Base-by-base conservation (phyloP, 1,284 basidiomycete species). In the Coriolopsis trogii region DNA sequence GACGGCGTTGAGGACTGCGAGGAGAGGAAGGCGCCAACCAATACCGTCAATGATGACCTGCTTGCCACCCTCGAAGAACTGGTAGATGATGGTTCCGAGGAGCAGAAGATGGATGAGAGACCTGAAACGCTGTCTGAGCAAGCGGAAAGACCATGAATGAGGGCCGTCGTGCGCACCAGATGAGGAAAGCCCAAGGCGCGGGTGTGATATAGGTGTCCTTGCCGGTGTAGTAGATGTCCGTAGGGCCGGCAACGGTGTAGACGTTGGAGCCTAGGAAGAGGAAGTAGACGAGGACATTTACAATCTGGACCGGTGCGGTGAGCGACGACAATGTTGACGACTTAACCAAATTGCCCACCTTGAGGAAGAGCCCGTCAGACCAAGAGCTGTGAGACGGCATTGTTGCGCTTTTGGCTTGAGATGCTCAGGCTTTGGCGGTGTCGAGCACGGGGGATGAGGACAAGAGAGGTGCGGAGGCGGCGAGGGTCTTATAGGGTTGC, bases 131-230 rank as follows among this genome's bases (percentile, higher is more conserved):
- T 10, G 21, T 24, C 9, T 59, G 44, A 28, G 31, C 18, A 20
- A 25, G 47, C 51, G 49, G 59, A 13, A 54, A 48, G 57, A 60
- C 55, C 59, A 61, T 20, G 58, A 55, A 25, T n/a, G 24, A 13
- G 31, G 29, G 21, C 47, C 20, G n/a, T 20, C 23, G 2, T 66
- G n/a, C 74, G 33, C 41, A 86, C 89, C 90, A 92, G 63, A 93
- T 89, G 70, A 84, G 79, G 73, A 91, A 93, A 2, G 89, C 84
- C 85, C 91, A 96, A 26, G 88, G 85, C 20, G 91, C 91, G 28
- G 95, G 94, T 0, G 93, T 95, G 54, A 97, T 74, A 69, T 94
- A 97, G 6, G 93, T 95, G 63, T 89, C 84, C 69, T 90, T 91
- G 44, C 80, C 83, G 55, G 75, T 70, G 66, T 76, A 82, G 72